Evolutionary conservation across 169 alveolate species (phyloP).

Genomic region (Perkinsus chesapeaki): DNA sequence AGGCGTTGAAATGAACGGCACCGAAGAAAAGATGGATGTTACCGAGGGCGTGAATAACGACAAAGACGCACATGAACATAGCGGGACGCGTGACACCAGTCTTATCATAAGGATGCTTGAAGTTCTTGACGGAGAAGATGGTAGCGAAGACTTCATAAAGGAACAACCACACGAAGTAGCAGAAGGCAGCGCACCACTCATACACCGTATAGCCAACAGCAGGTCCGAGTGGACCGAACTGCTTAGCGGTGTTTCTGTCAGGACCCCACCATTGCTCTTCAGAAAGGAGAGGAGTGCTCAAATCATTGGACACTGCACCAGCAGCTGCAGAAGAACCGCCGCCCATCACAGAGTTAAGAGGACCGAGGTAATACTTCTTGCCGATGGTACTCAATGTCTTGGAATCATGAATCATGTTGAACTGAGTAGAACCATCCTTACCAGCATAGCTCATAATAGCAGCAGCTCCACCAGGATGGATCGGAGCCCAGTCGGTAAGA

Average conservation of each 20-base stretch:
- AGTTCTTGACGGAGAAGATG: constrained; percentile 20
- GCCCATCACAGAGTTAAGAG: background rate
- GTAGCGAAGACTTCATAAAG: constrained; percentile 20
- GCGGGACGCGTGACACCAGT: constrained; percentile 34
- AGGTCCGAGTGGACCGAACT: background rate
- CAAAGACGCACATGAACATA: constrained; percentile 24
- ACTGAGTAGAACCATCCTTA: constrained; percentile 30
- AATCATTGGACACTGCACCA: background rate
- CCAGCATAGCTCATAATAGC: constrained; percentile 40
- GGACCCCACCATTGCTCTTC: constrained; percentile 3
- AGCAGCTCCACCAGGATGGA: constrained; percentile 53
- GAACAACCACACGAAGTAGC: background rate
- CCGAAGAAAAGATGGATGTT: constrained; percentile 28
- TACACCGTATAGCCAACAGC: background rate
- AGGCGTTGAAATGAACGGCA: background rate
- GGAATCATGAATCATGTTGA: constrained; percentile 6
- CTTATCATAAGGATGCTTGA: constrained; percentile 29
- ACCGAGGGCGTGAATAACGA: constrained; percentile 33
- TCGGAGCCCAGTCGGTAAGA: constrained; percentile 37
- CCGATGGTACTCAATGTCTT: background rate
- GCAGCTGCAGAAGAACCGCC: background rate
- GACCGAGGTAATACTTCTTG: background rate
- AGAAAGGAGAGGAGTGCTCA: background rate
- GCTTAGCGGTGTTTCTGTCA: background rate
- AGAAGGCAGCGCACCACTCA: background rate